These are phyloP conservation scores for Aspergillus nanangensis DNA, from an alignment of 495 filamentous ascomycete genomes.

Conservation along the genomic window DNA sequence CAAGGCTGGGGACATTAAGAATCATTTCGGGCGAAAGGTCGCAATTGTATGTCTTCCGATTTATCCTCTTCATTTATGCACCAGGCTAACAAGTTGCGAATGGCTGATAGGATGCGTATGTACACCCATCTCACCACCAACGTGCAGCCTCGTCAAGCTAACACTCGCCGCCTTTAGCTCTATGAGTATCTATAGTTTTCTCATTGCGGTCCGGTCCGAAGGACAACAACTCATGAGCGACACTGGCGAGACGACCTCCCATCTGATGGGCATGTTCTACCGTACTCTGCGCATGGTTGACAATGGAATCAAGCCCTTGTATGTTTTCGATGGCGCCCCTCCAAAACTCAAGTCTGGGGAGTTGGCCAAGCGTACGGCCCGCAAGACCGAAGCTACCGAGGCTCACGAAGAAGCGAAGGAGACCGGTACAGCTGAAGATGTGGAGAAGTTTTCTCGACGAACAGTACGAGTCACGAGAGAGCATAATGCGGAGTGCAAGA, in stretches of 20 bases:
- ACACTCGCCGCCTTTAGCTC: constrained; percentile 54
- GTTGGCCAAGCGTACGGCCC: constrained; percentile 85
- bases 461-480: constrained; percentile 94
- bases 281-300: constrained; percentile 96
- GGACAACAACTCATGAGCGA: constrained; percentile 95
- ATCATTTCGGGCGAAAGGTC: constrained; percentile 95
- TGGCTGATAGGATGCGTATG: constrained; percentile 74
- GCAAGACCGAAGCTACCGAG: constrained; percentile 84
- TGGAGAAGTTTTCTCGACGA: constrained; percentile 95
- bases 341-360: constrained; percentile 97
- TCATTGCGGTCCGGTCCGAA: constrained; percentile 93
- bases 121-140: constrained; percentile 9
- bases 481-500: constrained; percentile 93
- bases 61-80: neutral
- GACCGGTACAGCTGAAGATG: constrained; percentile 91
- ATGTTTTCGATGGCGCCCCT: constrained; percentile 95
- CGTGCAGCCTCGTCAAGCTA: neutral
- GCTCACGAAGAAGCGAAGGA: constrained; percentile 93
- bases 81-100: neutral
- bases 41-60: constrained; percentile 74
- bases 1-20: constrained; percentile 95
- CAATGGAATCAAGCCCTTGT: constrained; percentile 97
- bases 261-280: constrained; percentile 99
- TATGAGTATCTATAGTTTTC: constrained; percentile 98
- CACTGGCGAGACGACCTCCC: constrained; percentile 90